Conservation (phyloP, 169 alveolate species). For the Babesia sp. region DNA sequence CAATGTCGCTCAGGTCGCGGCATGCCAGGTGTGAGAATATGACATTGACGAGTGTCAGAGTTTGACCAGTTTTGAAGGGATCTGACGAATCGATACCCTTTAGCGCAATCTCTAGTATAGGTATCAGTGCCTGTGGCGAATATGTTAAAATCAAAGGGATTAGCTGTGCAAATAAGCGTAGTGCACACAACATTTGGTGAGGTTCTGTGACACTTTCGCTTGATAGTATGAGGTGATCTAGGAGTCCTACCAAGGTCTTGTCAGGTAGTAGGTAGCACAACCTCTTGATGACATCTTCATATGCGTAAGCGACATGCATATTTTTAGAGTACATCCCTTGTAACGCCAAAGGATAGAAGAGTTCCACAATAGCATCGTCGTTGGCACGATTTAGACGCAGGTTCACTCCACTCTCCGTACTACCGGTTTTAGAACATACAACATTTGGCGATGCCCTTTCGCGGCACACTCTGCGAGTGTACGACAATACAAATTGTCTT, state of each 20-base stretch:
- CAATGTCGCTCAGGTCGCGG: constrained; percentile 36
- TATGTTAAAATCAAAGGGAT: constrained; percentile 43
- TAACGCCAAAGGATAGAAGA: constrained; percentile 30
- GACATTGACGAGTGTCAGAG: constrained; percentile 50
- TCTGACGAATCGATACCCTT: constrained; percentile 59
- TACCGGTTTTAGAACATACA: constrained; percentile 1
- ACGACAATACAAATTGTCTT: constrained; percentile 22
- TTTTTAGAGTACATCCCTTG: constrained; percentile 56
- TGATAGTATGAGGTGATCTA: constrained; percentile 33
- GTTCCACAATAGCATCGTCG: constrained; percentile 22
- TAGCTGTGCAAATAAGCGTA: constrained; percentile 54
- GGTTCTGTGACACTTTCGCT: constrained; percentile 54
- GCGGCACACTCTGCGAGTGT: constrained; percentile 32
- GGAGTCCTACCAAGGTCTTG: neutral
- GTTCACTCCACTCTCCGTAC: neutral
- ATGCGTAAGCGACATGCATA: constrained; percentile 28
- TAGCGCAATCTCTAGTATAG: constrained; percentile 32
- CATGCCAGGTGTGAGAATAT: constrained; percentile 51
- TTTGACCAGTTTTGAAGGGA: constrained; percentile 60
- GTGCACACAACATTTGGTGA: constrained; percentile 40
- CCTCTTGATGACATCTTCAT: constrained; percentile 51
- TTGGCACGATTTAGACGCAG: neutral
- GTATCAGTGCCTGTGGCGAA: constrained; percentile 42
- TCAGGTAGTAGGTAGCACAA: constrained; percentile 52
- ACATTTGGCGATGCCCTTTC: constrained; percentile 14